Percentiles rank a stretch among this genome's conserved stretches.
These are phyloP conservation scores for Fusarium oligoseptatum DNA, from an alignment of 2,329 filamentous ascomycete species.

Conservation along the genomic window DNA sequence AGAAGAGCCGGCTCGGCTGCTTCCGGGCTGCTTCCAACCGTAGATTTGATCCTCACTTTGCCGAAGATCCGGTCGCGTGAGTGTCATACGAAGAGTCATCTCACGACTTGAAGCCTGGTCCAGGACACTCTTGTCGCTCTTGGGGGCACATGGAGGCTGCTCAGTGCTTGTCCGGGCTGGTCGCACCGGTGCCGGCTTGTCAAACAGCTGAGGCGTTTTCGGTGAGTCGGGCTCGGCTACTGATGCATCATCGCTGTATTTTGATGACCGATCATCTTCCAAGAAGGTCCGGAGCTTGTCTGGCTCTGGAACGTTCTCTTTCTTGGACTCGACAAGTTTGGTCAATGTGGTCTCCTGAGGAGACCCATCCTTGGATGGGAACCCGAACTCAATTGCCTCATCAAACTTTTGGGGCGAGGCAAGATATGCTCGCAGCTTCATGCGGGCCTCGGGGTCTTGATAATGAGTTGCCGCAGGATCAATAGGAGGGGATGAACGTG, in stretches of 20 bases:
- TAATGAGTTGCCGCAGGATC: slow-evolving; percentile 86
- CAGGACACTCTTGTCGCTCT: slow-evolving; percentile 60
- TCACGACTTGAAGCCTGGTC: slow-evolving; percentile 75
- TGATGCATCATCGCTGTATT: slow-evolving; percentile 68
- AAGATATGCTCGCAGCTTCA: slow-evolving; percentile 87
- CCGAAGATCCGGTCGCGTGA: slow-evolving; percentile 89
- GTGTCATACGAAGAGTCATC: slow-evolving; percentile 96
- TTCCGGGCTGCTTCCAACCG: slow-evolving; percentile 68
- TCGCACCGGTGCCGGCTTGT: slow-evolving; percentile 53
- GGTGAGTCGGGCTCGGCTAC: slow-evolving; percentile 71
- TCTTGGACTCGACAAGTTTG: slow-evolving; percentile 42
- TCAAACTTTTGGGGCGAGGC: slow-evolving; percentile 95
- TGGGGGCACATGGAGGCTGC: slow-evolving; percentile 44
- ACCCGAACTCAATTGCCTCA: slow-evolving; percentile 93
- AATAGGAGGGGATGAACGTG: slow-evolving; percentile 55
- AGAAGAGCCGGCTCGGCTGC: slow-evolving; percentile 59
- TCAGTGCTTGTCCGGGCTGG: slow-evolving; percentile 48
- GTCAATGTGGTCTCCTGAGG: slow-evolving; percentile 49
- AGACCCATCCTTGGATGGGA: slow-evolving; percentile 73
- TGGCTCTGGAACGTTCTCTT: slow-evolving; percentile 53
- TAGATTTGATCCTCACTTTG: slow-evolving; percentile 80
- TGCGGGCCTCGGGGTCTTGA: slow-evolving; percentile 87
- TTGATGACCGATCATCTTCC: slow-evolving; percentile 68
- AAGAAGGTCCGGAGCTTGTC: slow-evolving; percentile 70
- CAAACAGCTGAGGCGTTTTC: slow-evolving; percentile 65